phyloP scores from a whole-genome alignment of 1,284 basidiomycete species.

The Microbotryum silenes-acaulis region DNA sequence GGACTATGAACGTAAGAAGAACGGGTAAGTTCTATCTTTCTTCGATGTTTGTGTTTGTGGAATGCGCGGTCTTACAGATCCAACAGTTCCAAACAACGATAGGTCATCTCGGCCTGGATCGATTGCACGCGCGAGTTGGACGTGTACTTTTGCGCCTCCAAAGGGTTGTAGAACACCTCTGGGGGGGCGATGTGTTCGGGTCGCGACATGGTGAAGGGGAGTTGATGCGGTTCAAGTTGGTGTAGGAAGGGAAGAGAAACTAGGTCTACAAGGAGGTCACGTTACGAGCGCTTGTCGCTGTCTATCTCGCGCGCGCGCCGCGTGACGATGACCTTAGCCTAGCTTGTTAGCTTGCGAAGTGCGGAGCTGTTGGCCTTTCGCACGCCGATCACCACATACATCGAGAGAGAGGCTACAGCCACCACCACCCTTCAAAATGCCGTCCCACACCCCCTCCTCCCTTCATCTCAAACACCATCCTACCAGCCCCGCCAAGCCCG shows the following conservation, averaged over 20 bases:
- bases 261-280: no score
- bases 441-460: constrained; percentile 5
- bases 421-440: neutral
- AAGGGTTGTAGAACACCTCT: constrained; percentile 98
- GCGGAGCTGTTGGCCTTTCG: no score
- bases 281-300: no score
- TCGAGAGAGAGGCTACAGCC: no score
- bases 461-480: constrained; percentile 9
- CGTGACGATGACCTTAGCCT: no score
- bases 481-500: neutral
- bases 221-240: no score
- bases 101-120: constrained; percentile 97
- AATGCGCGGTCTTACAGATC: constrained; percentile 49
- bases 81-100: constrained; percentile 85
- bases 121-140: constrained; percentile 85
- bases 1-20: neutral
- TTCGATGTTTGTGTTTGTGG: no score
- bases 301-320: no score
- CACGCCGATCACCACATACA: no score
- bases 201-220: constrained; percentile 41
- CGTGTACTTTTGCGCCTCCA: constrained; percentile 93
- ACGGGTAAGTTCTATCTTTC: no score
- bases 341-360: no score
- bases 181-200: constrained; percentile 94
- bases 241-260: no score